Percentiles rank a stretch among this genome's conserved stretches.
Conservation (phyloP, 1,139 yeast species). For the Keqinozyma sinolaborantium region DNA sequence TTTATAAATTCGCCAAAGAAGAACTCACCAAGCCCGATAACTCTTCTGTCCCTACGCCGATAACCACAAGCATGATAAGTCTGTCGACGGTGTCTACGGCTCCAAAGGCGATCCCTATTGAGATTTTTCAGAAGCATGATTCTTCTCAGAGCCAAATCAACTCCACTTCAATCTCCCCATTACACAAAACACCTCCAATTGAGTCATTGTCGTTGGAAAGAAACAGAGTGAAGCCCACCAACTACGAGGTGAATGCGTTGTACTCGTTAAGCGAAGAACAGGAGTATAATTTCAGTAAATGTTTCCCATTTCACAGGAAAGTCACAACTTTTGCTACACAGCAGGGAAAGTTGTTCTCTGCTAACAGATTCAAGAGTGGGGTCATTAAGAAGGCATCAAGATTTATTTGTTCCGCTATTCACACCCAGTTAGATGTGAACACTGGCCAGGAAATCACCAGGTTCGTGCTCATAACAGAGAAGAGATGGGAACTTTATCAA, state of each 20-base stretch:
- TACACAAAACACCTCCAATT: slow-evolving; percentile 6
- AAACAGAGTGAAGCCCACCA: slow-evolving; percentile 5
- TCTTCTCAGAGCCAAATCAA: slow-evolving; percentile 2
- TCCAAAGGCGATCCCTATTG: slow-evolving; percentile 12
- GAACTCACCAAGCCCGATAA: slow-evolving; percentile 16
- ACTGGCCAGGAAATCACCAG: slow-evolving; percentile 49
- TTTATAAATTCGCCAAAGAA: slow-evolving; percentile 42
- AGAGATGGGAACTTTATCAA: slow-evolving; percentile 69
- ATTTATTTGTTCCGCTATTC: slow-evolving; percentile 59
- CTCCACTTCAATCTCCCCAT: slow-evolving; percentile 15
- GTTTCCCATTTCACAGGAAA: slow-evolving; percentile 80
- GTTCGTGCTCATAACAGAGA: slow-evolving; percentile 63
- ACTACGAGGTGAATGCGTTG: slow-evolving; percentile 20
- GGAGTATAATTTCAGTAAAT: slow-evolving; percentile 68
- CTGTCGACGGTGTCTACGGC: slow-evolving; percentile 3
- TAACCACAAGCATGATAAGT: slow-evolving; percentile 1
- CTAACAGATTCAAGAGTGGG: slow-evolving; percentile 32
- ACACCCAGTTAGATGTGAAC: slow-evolving; percentile 32
- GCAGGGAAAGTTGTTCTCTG: slow-evolving; percentile 42
- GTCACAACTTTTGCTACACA: slow-evolving; percentile 64
- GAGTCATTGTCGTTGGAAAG: slow-evolving; percentile 2
- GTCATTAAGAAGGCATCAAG: slow-evolving; percentile 39
- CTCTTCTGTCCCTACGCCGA: slow-evolving; percentile 2
- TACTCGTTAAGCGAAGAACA: slow-evolving; percentile 37
- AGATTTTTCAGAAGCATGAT: slow-evolving; percentile 7